phyloP scores from a whole-genome alignment of 202 grass and related monocot species.

The Digitaria exilis region DNA sequence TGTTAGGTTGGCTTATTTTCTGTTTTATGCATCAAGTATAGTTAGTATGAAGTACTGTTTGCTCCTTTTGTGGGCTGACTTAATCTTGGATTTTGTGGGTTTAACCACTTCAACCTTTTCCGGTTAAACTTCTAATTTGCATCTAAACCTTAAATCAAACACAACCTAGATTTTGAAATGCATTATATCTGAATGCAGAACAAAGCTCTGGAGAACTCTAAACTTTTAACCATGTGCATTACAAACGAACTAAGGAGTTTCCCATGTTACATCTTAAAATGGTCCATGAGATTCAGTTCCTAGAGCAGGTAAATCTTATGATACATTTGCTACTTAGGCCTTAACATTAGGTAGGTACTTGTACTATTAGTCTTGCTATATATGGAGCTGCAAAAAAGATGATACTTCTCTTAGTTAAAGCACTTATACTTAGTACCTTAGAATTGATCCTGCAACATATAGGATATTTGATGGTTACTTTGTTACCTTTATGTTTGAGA shows the following conservation, averaged over 20 bases:
- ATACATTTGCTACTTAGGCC: slow-evolving; percentile 13
- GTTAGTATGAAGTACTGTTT: slow-evolving; percentile 12
- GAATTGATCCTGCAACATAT: slow-evolving; percentile 21
- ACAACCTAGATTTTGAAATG: not conserved
- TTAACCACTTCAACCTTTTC: not conserved
- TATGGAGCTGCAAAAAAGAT: slow-evolving; percentile 11
- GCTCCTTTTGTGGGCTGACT: not conserved
- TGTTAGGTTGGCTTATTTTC: slow-evolving; percentile 10
- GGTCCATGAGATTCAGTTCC: not conserved
- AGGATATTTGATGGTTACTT: slow-evolving; percentile 23
- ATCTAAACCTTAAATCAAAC: not conserved
- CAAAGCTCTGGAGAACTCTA: not conserved
- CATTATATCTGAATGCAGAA: not conserved
- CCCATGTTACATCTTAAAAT: slow-evolving; percentile 20
- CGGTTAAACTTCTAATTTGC: not conserved
- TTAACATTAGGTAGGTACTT: slow-evolving; percentile 1
- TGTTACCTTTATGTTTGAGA: not conserved
- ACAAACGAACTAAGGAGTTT: not conserved
- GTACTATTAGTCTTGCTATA: slow-evolving; percentile 5
- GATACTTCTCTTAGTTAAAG: not conserved
- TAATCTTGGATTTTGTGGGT: slow-evolving; percentile 19
- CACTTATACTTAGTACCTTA: not conserved
- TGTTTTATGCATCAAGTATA: slow-evolving; percentile 14
- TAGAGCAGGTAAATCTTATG: not conserved
- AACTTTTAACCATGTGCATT: not conserved